These are phyloP conservation scores for Amphibolis antarctica DNA, from an alignment of 106 monocot species.

Conservation along the genomic window DNA sequence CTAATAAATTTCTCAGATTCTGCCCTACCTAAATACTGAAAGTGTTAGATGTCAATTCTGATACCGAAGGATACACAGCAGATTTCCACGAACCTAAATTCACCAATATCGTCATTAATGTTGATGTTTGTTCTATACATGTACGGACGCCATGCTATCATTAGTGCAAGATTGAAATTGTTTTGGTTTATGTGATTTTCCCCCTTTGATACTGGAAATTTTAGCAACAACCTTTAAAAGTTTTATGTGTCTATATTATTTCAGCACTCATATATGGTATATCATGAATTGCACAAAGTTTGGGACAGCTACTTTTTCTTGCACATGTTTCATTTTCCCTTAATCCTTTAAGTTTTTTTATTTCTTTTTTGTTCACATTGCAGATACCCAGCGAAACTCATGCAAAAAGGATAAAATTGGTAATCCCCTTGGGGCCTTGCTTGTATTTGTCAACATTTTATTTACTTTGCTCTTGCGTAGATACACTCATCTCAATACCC, in stretches of 20 bases:
- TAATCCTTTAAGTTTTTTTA: neutral
- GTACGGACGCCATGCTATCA: no score
- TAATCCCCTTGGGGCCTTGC: neutral
- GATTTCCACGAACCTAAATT: no score
- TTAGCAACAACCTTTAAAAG: neutral
- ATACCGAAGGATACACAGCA: no score
- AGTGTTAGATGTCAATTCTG: no score
- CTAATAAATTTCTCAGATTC: no score
- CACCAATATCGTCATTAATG: no score
- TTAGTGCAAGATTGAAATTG: no score
- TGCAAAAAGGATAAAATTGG: conserved; percentile 5
- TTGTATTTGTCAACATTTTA: neutral
- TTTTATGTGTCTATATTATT: neutral
- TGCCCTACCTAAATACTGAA: no score
- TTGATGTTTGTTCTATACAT: neutral
- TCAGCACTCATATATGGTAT: neutral
- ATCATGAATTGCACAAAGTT: neutral
- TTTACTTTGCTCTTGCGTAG: neutral
- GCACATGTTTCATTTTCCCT: neutral
- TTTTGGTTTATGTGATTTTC: neutral
- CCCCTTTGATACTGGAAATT: neutral
- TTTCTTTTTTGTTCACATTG: neutral
- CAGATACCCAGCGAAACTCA: neutral
- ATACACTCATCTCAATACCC: neutral
- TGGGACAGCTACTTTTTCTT: neutral